A percentile compares a stretch with the other conserved stretches of the same genome.
Conservation (phyloP, 768 basidiomycete species). For the Suillus decipiens region DNA sequence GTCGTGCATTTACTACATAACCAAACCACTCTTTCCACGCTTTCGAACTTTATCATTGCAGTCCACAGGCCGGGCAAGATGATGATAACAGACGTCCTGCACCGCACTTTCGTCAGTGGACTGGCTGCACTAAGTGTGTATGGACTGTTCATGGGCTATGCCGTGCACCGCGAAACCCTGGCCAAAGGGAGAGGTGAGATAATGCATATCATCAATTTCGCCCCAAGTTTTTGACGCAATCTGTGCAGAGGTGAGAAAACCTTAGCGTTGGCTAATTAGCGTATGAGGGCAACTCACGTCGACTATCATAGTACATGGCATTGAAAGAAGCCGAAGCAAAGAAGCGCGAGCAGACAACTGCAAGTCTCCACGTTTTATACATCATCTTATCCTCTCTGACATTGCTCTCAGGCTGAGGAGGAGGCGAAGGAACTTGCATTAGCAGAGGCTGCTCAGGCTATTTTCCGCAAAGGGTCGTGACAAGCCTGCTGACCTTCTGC, state of each 20-base stretch:
- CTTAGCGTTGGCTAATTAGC: neutral
- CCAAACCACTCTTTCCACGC: neutral
- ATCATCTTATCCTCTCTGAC: neutral
- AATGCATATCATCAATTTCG: neutral
- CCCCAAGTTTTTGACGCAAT: neutral
- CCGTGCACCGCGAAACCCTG: constrained; percentile 33
- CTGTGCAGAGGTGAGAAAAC: constrained; percentile 4
- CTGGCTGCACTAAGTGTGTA: constrained; percentile 31
- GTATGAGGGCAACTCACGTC: neutral
- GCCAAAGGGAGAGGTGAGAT: constrained; percentile 32
- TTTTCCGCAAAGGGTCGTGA: constrained; percentile 22
- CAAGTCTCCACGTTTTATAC: constrained; percentile 4
- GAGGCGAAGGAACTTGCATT: constrained; percentile 32
- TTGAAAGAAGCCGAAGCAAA: constrained; percentile 24
- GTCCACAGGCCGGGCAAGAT: constrained; percentile 22
- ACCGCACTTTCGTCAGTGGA: constrained; percentile 32
- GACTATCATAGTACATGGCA: constrained; percentile 21
- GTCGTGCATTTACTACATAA: neutral
- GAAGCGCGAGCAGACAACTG: constrained; percentile 21
- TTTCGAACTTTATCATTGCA: neutral
- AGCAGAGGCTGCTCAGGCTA: constrained; percentile 33
- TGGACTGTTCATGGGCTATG: constrained; percentile 34
- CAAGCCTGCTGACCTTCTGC: neutral
- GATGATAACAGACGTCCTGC: constrained; percentile 30
- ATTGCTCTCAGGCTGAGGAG: constrained; percentile 22